Conservation (phyloP, 139 green algal genomes). For the Auxenochlorella pyrenoidosa region DNA sequence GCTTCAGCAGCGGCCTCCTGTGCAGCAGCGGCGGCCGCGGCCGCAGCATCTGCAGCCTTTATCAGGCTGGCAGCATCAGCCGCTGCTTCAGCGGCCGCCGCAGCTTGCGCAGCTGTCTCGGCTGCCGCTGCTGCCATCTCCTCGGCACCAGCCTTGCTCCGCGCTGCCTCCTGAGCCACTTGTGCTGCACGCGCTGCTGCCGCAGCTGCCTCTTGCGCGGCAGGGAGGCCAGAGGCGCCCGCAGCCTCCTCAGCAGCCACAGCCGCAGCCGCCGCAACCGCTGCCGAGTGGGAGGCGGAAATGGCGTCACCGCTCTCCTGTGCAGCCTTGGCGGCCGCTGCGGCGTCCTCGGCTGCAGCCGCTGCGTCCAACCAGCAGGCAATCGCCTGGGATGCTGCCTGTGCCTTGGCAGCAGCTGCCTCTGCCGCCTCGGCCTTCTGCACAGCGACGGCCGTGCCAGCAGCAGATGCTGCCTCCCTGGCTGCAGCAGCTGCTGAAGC, state of each 20-base stretch:
- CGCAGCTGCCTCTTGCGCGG: background rate
- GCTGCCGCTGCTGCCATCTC: background rate
- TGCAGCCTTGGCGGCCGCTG: background rate
- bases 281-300: slow-evolving; percentile 1
- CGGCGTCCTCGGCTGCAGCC: background rate
- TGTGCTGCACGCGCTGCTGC: background rate
- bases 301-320: slow-evolving; percentile 17
- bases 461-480: background rate
- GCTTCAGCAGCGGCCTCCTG: background rate
- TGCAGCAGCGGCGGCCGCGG: background rate
- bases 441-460: background rate
- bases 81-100: background rate
- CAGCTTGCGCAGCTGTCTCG: background rate
- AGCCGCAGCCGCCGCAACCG: background rate
- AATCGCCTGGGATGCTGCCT: background rate
- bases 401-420: background rate
- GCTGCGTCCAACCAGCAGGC: background rate
- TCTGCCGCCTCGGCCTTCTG: background rate
- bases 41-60: slow-evolving; percentile 10
- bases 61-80: background rate
- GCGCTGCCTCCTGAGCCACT: background rate
- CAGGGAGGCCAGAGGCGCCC: background rate
- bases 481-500: background rate
- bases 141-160: slow-evolving; percentile 21
- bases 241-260: background rate